Conservation (phyloP, 345 rosid genomes). For the Triadica sebifera region DNA sequence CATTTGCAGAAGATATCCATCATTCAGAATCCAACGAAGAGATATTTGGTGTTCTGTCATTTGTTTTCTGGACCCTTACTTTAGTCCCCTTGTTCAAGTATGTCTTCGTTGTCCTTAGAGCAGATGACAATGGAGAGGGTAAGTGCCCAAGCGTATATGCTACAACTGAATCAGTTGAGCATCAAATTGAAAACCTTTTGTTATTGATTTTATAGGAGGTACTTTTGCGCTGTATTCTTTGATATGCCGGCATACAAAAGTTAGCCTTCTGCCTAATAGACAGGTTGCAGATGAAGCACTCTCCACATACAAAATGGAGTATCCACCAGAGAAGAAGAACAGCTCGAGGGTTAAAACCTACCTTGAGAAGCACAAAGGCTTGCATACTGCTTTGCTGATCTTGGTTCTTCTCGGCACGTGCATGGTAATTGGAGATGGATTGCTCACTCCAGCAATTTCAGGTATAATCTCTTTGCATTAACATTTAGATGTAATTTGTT, state of each 20-base stretch:
- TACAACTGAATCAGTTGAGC: neutral
- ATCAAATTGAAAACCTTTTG: neutral
- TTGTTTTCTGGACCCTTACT: conserved; percentile 99
- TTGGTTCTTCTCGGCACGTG: conserved; percentile 98
- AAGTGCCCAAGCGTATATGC: conserved; percentile 14
- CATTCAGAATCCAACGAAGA: conserved; percentile 95
- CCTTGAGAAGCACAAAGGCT: conserved; percentile 75
- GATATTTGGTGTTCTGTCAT: conserved; percentile 88
- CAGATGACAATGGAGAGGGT: conserved; percentile 99
- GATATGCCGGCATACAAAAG: conserved; percentile 91
- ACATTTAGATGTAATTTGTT: neutral
- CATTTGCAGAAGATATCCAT: conserved; percentile 93
- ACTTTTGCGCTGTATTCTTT: conserved; percentile 91
- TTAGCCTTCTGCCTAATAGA: conserved; percentile 90
- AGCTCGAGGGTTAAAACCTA: conserved; percentile 60
- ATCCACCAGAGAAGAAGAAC: conserved; percentile 59
- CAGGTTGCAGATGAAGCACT: conserved; percentile 94
- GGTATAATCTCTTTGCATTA: conserved; percentile 40
- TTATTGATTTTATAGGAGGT: conserved; percentile 58
- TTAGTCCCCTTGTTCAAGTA: conserved; percentile 87
- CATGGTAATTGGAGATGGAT: conserved; percentile 99
- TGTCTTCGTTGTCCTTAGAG: conserved; percentile 91
- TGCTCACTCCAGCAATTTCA: conserved; percentile 97
- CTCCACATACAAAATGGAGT: conserved; percentile 88
- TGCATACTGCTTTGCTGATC: conserved; percentile 87